Conservation (phyloP, 2,329 filamentous ascomycete genomes). For the Zasmidium angulare region DNA sequence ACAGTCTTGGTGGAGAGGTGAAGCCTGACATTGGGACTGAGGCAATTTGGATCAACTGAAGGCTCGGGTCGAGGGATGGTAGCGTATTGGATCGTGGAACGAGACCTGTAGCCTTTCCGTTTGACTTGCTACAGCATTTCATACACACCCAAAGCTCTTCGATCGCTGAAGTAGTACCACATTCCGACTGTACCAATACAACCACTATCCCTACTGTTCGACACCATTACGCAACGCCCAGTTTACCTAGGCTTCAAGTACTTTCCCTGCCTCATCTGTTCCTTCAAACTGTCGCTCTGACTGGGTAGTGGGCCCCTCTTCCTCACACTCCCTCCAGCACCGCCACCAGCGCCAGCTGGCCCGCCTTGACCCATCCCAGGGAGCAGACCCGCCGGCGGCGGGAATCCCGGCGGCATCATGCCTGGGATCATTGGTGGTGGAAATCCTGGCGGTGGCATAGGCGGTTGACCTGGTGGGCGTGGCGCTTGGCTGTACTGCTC, state of each 20-base stretch:
- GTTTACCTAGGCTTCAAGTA: constrained; percentile 42
- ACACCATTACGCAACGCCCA: background rate
- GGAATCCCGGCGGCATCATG: constrained; percentile 34
- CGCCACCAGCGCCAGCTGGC: constrained; percentile 8
- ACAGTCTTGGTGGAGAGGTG: constrained; percentile 61
- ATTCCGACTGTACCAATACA: too few species aligned
- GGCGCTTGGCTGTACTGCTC: constrained; percentile 30
- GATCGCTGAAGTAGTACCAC: too few species aligned
- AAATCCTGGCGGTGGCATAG: constrained; percentile 30
- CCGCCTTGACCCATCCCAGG: constrained; percentile 28
- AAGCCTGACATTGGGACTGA: constrained; percentile 60
- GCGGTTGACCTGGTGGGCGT: constrained; percentile 26
- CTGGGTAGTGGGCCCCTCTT: constrained; percentile 72
- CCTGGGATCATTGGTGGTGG: constrained; percentile 22
- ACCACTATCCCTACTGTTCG: too few species aligned
- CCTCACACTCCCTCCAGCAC: constrained; percentile 43
- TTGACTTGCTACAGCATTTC: too few species aligned
- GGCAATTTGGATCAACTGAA: constrained; percentile 12
- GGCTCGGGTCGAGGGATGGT: background rate
- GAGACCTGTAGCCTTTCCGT: too few species aligned
- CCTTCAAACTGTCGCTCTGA: constrained; percentile 76
- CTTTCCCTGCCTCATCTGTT: constrained; percentile 66
- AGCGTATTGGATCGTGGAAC: background rate
- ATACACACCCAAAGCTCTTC: too few species aligned
- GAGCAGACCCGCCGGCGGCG: constrained; percentile 33